phyloP scores from a whole-genome alignment of 352 stramenopile species.

The Phytopythium sindhum region DNA sequence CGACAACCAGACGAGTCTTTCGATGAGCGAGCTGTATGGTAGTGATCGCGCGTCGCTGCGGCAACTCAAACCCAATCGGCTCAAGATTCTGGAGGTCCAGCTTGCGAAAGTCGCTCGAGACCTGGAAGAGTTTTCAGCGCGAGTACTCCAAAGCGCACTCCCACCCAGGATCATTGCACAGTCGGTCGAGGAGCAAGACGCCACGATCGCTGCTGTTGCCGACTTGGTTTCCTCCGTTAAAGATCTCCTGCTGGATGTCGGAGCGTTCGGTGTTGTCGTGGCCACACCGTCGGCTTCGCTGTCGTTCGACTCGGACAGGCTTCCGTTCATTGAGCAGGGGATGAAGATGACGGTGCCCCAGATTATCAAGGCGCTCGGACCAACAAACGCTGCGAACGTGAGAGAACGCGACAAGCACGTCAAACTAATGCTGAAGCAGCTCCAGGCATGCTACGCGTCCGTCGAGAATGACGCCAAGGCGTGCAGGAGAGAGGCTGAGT shows the following conservation, averaged over 20 bases:
- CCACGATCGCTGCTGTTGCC: not conserved
- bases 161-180: not conserved
- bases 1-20: conserved; percentile 11
- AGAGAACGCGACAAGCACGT: conserved; percentile 35
- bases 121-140: conserved; percentile 13
- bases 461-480: conserved; percentile 20
- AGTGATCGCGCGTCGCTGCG: conserved; percentile 10
- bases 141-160: conserved; percentile 10
- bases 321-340: conserved; percentile 17
- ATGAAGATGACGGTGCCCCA: not conserved
- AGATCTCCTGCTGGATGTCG: conserved; percentile 30
- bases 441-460: conserved; percentile 22
- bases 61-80: conserved; percentile 16
- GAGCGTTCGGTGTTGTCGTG: conserved; percentile 31
- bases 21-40: conserved; percentile 16
- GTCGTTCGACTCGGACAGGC: not conserved
- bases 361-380: conserved; percentile 22
- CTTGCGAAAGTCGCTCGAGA: conserved; percentile 16
- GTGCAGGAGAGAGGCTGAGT: conserved; percentile 23
- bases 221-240: conserved; percentile 19
- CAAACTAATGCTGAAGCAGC: conserved; percentile 36
- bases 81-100: conserved; percentile 20
- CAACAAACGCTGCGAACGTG: conserved; percentile 8
- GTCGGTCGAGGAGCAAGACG: not conserved
- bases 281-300: conserved; percentile 6